Conservation (phyloP, 208 protist genomes). For the Trypanosoma boissoni region DNA sequence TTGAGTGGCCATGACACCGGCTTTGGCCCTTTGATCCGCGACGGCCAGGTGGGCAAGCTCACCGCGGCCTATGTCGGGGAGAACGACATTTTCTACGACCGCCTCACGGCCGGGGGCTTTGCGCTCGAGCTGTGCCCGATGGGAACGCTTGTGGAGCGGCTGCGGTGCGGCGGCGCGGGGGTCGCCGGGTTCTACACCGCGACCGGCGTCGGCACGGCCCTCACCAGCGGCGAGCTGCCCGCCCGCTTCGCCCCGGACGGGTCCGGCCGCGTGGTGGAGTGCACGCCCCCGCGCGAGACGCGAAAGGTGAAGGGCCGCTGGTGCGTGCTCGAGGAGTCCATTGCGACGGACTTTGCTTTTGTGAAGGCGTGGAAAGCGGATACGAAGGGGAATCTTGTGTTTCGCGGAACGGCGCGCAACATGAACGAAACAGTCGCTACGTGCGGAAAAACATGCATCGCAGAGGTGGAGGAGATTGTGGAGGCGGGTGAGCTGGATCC, state of each 20-base stretch:
- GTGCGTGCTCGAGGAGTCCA: slow-evolving; percentile 92
- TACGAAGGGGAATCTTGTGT: slow-evolving; percentile 74
- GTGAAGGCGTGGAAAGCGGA: slow-evolving; percentile 96
- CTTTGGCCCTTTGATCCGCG: slow-evolving; percentile 80
- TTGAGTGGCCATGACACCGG: slow-evolving; percentile 91
- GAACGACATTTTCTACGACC: slow-evolving; percentile 94
- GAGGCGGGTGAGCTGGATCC: slow-evolving; percentile 91
- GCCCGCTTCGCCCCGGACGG: slow-evolving; percentile 91
- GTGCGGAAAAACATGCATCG: slow-evolving; percentile 91
- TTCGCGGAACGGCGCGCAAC: slow-evolving; percentile 93
- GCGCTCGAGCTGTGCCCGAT: slow-evolving; percentile 96
- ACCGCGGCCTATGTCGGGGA: slow-evolving; percentile 96
- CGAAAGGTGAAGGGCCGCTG: slow-evolving; percentile 85
- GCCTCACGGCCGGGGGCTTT: slow-evolving; percentile 94
- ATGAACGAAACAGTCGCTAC: slow-evolving; percentile 93
- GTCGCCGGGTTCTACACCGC: slow-evolving; percentile 97
- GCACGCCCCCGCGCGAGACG: slow-evolving; percentile 76
- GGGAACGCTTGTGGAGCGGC: slow-evolving; percentile 94
- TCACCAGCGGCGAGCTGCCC: slow-evolving; percentile 89
- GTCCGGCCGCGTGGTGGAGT: slow-evolving; percentile 58
- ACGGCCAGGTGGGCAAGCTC: slow-evolving; percentile 86
- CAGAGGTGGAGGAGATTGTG: slow-evolving; percentile 95
- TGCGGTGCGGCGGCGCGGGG: slow-evolving; percentile 94
- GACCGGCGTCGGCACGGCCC: slow-evolving; percentile 93
- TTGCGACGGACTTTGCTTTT: slow-evolving; percentile 91